Conservation (phyloP, 2,329 filamentous ascomycete genomes). For the Phialophora verrucosa region DNA sequence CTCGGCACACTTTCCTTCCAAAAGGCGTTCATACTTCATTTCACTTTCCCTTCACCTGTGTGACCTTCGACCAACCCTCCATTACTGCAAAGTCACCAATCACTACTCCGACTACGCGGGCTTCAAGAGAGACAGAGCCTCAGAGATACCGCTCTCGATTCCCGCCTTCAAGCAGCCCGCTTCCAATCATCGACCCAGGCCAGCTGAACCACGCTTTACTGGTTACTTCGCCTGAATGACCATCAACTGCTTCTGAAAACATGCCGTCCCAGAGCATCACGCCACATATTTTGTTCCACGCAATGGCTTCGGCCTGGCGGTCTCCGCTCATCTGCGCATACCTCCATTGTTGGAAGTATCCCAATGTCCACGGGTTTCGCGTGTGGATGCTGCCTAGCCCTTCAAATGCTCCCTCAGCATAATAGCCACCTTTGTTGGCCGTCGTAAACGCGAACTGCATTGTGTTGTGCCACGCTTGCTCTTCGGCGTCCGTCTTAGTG, state of each 20-base stretch:
- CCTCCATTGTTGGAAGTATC: constrained; percentile 28
- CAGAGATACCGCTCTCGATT: constrained; percentile 23
- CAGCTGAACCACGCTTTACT: constrained; percentile 32
- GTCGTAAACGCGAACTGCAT: constrained; percentile 25
- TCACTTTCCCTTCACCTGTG: not conserved
- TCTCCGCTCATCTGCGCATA: constrained; percentile 27
- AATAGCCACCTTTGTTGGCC: constrained; percentile 25
- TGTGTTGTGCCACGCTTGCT: constrained; percentile 27
- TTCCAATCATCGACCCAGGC: constrained; percentile 30
- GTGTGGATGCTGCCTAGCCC: constrained; percentile 29
- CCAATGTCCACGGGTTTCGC: constrained; percentile 25
- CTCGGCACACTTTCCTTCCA: not conserved
- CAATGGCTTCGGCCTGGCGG: constrained; percentile 10
- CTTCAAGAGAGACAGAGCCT: not conserved
- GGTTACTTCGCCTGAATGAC: constrained; percentile 24
- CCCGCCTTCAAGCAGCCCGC: constrained; percentile 19
- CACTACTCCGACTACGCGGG: not conserved
- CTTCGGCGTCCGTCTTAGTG: constrained; percentile 11
- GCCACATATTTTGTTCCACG: constrained; percentile 24
- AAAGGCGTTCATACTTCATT: not conserved
- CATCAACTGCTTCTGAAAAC: constrained; percentile 26
- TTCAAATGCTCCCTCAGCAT: constrained; percentile 23
- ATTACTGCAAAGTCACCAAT: not conserved
- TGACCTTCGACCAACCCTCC: too few relatives aligned
- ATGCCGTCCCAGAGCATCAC: constrained; percentile 29